Evolutionary conservation across 1,284 basidiomycete species (phyloP), one percentile per base, ranked within the genome.

Genomic region (Garcileccinum viscosum): DNA sequence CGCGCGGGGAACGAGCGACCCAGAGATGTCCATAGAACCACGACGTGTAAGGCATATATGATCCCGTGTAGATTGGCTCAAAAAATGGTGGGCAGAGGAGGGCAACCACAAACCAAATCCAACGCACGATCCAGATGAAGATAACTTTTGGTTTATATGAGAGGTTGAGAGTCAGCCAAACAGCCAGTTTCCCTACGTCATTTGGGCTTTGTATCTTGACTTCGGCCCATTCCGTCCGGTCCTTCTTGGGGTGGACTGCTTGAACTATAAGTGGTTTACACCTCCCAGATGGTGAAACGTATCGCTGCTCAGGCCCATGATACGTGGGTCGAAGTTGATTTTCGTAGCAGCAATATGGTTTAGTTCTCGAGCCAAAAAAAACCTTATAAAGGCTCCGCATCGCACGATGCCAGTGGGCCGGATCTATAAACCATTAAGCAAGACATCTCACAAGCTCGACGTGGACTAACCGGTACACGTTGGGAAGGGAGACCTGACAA

Each of bases 221-320:
- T 35, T 76, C 69, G 3, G 2, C 37, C 12, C 69, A n/a, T 7
- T 37, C 32, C 0, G 19, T 5, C n/a, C 27, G 24, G 47, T 24
- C n/a, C 22, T 8, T 1, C 4, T 24, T 24, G 14, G 75, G 76
- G 50, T 67, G 65, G 37, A 76, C 65, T 22, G 73, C 71, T 59
- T 80, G 78, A n/a, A 80, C 66, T 22, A 40, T 0, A 22, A 79
- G 77, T 17, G 24, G 68, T 62, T 27, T 78, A 35, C 76, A 80
- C 59, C 9, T 74, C 38, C 77, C 76, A 6, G 69, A 72, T 22
- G 74, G 62, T 22, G 76, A 78, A 63, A 76, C 44, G 27, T 75
- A 80, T 70, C 76, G 70, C 32, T 71, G 67, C 38, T 56, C 66
- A 33, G 19, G 6, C 2, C 72, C 70, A 19, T 80, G 78, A 30